A percentile compares a stretch with the other conserved stretches of the same genome.
Conservation (phyloP, 352 stramenopile genomes). For the Pythium dissotocum region DNA sequence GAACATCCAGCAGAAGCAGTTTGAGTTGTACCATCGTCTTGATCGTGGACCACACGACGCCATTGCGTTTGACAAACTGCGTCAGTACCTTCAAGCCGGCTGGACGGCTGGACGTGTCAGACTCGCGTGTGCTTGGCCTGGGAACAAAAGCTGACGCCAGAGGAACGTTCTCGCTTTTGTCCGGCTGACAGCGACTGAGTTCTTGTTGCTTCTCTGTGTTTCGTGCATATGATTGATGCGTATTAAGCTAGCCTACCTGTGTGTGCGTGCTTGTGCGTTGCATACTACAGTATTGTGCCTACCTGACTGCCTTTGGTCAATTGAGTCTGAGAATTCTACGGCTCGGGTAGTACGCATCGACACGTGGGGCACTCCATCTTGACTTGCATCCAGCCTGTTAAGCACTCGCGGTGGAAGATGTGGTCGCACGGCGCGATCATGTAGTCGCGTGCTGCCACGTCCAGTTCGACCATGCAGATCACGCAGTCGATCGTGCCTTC, state of each 20-base stretch:
- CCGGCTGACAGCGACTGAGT: too few relatives aligned
- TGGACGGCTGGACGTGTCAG: too few relatives aligned
- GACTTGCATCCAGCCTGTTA: slow-evolving; percentile 97
- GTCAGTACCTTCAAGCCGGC: too few relatives aligned
- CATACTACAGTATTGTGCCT: not conserved
- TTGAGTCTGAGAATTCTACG: slow-evolving; percentile 30
- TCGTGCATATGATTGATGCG: not conserved
- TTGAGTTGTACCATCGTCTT: slow-evolving; percentile 27
- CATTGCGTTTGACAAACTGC: too few relatives aligned
- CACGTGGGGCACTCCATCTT: slow-evolving; percentile 98
- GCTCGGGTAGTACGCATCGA: slow-evolving; percentile 87
- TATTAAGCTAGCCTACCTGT: not conserved
- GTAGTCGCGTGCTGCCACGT: slow-evolving; percentile 86
- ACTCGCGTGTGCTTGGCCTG: too few relatives aligned
- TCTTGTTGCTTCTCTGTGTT: too few relatives aligned
- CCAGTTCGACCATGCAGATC: slow-evolving; percentile 87
- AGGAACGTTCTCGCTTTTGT: too few relatives aligned
- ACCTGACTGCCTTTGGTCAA: not conserved
- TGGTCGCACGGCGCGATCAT: slow-evolving; percentile 97
- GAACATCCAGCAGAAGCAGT: slow-evolving; percentile 18
- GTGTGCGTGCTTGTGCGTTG: not conserved
- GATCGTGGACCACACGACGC: not conserved
- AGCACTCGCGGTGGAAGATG: slow-evolving; percentile 94
- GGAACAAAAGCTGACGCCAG: too few relatives aligned
- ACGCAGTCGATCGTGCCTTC: slow-evolving; percentile 81